Evolutionary conservation across 1,139 yeast species (phyloP).

Genomic region (Entelexis sorbosivorans): DNA sequence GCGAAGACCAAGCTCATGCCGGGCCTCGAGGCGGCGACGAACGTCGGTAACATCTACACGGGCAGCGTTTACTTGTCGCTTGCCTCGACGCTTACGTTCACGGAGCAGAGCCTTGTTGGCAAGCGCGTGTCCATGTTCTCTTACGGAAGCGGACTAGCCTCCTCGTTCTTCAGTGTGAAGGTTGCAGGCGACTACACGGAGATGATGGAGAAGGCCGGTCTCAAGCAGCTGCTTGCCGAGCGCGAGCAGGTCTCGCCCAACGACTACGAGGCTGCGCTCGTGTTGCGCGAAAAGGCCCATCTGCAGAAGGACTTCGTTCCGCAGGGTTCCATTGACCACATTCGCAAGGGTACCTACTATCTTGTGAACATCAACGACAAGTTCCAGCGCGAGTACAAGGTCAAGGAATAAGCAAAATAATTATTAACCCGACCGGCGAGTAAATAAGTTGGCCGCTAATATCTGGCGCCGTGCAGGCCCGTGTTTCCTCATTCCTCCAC

Average conservation of each 20-base stretch:
- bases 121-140: constrained; percentile 91
- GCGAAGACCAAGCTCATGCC: constrained; percentile 66
- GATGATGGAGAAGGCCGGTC: constrained; percentile 54
- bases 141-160: constrained; percentile 95
- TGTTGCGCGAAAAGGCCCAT: constrained; percentile 79
- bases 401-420: constrained; percentile 32
- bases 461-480: not conserved
- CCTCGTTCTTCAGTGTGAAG: constrained; percentile 70
- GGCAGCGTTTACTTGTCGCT: constrained; percentile 87
- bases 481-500: not conserved
- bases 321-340: constrained; percentile 59
- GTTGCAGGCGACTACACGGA: constrained; percentile 71
- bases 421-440: too few relatives aligned
- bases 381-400: constrained; percentile 69
- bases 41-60: constrained; percentile 97
- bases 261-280: constrained; percentile 71
- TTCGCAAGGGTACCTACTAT: constrained; percentile 72
- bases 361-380: constrained; percentile 75
- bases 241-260: constrained; percentile 64
- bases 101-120: constrained; percentile 59
- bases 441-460: not conserved
- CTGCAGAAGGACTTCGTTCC: constrained; percentile 72
- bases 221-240: constrained; percentile 56
- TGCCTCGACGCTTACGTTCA: constrained; percentile 66
- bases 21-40: constrained; percentile 78